Percentiles rank a stretch among this genome's conserved stretches.
Conservation (phyloP, 441 rosid species). For the Populus hybrid region DNA sequence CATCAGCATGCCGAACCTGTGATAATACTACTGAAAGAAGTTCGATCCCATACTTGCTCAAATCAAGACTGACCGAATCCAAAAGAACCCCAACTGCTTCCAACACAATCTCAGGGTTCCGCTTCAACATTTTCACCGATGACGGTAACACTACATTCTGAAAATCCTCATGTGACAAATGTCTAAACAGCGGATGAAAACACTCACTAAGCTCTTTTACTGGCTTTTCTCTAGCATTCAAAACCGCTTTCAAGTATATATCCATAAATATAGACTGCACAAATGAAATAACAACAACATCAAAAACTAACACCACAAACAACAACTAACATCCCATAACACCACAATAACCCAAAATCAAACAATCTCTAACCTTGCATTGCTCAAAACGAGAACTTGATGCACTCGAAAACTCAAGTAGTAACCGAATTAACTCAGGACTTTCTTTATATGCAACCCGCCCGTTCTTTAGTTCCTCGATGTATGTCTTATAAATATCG, state of each 20-base stretch:
- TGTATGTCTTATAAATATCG: slow-evolving; percentile 53
- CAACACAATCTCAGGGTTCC: slow-evolving; percentile 95
- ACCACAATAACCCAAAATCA: background rate
- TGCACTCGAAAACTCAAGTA: slow-evolving; percentile 61
- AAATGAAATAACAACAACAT: too few species aligned
- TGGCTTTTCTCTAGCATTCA: slow-evolving; percentile 84
- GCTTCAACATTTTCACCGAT: slow-evolving; percentile 89
- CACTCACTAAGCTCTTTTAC: slow-evolving; percentile 56
- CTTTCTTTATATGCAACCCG: slow-evolving; percentile 73
- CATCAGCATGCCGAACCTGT: slow-evolving; percentile 91
- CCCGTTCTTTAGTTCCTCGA: slow-evolving; percentile 61
- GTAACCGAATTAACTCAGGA: slow-evolving; percentile 63
- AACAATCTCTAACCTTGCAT: slow-evolving; percentile 51
- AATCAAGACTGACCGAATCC: slow-evolving; percentile 68
- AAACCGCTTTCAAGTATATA: background rate
- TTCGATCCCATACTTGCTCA: slow-evolving; percentile 89
- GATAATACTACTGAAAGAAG: slow-evolving; percentile 69
- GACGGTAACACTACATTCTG: slow-evolving; percentile 77
- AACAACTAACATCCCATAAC: background rate
- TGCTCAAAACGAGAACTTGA: slow-evolving; percentile 53
- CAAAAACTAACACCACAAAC: too few species aligned
- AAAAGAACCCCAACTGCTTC: slow-evolving; percentile 81
- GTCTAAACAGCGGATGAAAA: slow-evolving; percentile 59
- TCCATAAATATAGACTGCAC: too few species aligned
- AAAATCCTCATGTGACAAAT: slow-evolving; percentile 76